Conservation (phyloP, 768 basidiomycete species). For the Xerocomus potaroensis region DNA sequence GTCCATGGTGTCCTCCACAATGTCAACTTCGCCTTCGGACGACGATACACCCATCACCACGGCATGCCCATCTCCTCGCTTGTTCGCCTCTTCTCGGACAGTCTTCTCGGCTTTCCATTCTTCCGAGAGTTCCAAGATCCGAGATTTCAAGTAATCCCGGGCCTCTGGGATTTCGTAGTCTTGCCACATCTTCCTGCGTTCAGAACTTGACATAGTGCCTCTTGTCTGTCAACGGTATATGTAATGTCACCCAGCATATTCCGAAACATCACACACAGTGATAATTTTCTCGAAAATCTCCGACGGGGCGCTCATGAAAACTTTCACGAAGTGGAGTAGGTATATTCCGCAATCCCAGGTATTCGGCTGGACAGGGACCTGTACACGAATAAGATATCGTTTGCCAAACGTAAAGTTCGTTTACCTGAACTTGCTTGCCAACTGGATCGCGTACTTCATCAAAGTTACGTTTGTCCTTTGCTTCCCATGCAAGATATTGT, state of each 20-base stretch:
- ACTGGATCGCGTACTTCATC: constrained; percentile 36
- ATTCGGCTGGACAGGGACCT: constrained; percentile 90
- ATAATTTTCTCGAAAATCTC: constrained; percentile 48
- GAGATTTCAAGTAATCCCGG: constrained; percentile 41
- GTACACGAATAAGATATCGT: constrained; percentile 2
- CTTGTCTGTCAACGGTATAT: constrained; percentile 22
- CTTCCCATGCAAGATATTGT: constrained; percentile 72
- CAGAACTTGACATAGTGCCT: constrained; percentile 31
- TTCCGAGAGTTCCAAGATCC: constrained; percentile 46
- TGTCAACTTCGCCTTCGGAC: constrained; percentile 40
- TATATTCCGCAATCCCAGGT: constrained; percentile 92
- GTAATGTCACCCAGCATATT: not conserved
- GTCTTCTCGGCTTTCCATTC: constrained; percentile 49
- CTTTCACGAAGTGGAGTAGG: constrained; percentile 79
- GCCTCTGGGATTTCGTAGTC: constrained; percentile 41
- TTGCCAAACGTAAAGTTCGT: constrained; percentile 12
- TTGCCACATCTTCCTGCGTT: constrained; percentile 51
- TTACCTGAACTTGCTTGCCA: constrained; percentile 52
- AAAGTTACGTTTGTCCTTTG: constrained; percentile 59
- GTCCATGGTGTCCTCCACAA: constrained; percentile 30
- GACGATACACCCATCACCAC: constrained; percentile 18
- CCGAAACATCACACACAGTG: constrained; percentile 13
- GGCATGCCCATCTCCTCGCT: constrained; percentile 21
- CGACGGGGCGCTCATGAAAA: constrained; percentile 64
- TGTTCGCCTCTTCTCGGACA: constrained; percentile 31